Conservation (phyloP, 257 asterid genomes). For the Solanum lignicaule region DNA sequence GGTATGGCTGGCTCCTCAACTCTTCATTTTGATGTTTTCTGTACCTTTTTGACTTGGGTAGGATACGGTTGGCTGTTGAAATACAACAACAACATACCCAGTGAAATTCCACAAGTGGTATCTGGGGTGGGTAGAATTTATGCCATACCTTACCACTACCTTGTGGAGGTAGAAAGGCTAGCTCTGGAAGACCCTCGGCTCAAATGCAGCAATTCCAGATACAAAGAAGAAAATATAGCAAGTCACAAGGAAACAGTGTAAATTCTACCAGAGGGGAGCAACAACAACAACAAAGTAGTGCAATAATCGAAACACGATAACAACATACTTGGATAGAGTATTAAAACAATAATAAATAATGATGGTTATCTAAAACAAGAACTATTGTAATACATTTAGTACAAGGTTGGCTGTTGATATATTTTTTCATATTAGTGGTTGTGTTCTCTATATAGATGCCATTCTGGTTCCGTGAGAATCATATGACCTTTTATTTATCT, state of each 20-base stretch:
- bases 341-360: not conserved
- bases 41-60: not conserved
- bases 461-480: not conserved
- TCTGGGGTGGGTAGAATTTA: not conserved
- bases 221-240: not conserved
- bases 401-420: not conserved
- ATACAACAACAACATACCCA: not conserved
- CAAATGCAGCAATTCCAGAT: not conserved
- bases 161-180: not conserved
- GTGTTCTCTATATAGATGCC: not conserved
- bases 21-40: slow-evolving; percentile 6
- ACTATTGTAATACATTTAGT: not conserved
- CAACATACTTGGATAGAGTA: not conserved
- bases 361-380: not conserved
- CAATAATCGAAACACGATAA: not conserved
- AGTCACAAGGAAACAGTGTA: not conserved
- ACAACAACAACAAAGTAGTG: not conserved
- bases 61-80: not conserved
- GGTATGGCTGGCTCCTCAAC: slow-evolving; percentile 41
- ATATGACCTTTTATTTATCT: not conserved
- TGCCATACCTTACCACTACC: not conserved
- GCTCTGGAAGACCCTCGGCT: not conserved
- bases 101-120: not conserved
- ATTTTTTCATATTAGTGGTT: not conserved
- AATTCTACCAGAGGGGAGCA: not conserved